Evolutionary conservation across 495 filamentous ascomycete species (phyloP).

Genomic region (Clavariopsis aquatica): DNA sequence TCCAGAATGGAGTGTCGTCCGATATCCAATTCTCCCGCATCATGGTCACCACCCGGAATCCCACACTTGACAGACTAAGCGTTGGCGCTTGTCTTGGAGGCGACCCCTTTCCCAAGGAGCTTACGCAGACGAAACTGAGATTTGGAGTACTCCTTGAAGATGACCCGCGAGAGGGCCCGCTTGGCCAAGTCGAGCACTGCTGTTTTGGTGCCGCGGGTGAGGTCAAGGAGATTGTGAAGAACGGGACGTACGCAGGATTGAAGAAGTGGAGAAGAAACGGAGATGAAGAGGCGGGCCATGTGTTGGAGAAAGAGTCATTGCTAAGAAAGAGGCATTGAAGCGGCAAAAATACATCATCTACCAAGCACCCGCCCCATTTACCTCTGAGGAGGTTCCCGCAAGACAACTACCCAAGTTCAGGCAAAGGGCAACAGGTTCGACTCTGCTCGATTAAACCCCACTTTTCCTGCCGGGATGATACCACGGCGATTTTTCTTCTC

Average conservation of each 20-base stretch:
- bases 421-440: too few relatives aligned
- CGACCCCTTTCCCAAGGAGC: slow-evolving; percentile 46
- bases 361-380: too few relatives aligned
- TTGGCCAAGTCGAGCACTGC: slow-evolving; percentile 35
- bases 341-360: too few relatives aligned
- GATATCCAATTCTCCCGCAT: slow-evolving; percentile 49
- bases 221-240: slow-evolving; percentile 35
- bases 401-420: too few relatives aligned
- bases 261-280: slow-evolving; percentile 27
- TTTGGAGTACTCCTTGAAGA: slow-evolving; percentile 45
- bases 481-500: too few relatives aligned
- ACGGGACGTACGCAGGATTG: slow-evolving; percentile 40
- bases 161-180: slow-evolving; percentile 26
- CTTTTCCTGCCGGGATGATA: too few relatives aligned
- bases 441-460: too few relatives aligned
- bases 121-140: slow-evolving; percentile 42
- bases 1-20: slow-evolving; percentile 44
- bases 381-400: too few relatives aligned
- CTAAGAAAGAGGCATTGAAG: slow-evolving; percentile 9
- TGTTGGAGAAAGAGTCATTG: slow-evolving; percentile 26
- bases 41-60: slow-evolving; percentile 48
- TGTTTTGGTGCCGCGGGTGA: slow-evolving; percentile 35
- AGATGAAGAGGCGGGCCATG: slow-evolving; percentile 21
- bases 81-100: slow-evolving; percentile 48
- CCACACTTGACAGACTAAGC: slow-evolving; percentile 43